Evolutionary conservation across 2,329 filamentous ascomycete genomes (phyloP), one percentile per base, ranked within the genome.

Genomic region (Fusarium sp.): DNA sequence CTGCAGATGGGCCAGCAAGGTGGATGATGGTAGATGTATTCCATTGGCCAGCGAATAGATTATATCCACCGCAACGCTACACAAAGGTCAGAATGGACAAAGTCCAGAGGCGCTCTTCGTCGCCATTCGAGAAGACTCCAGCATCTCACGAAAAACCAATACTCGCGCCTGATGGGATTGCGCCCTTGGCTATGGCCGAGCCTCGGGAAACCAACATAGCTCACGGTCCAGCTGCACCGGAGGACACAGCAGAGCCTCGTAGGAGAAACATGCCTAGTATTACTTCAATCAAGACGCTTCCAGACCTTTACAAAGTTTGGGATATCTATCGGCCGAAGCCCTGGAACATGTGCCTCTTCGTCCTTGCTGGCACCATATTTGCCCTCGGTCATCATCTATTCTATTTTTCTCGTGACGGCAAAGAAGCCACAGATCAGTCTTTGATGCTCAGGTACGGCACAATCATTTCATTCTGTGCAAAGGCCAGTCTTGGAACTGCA

Each of bases 371-470:
- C 2, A 9, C 19, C 0, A 6, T 6, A 0, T 53, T 62, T 6
- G 54, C 53, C 0, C 6, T 50, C 0, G 47, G 64, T 0, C 45
- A 67, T 11, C 42, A 68, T 41, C 6, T 50, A 1, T 54, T 60
- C 12, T 63, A 60, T 6, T 6, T 36, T 0, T 12, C 4, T 0
- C 39, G 63, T 0, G 22, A 60, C 2, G 41, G n/a, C 0, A 10
- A 35, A 15, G 15, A 45, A 0, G 53, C 51, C 0, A 12, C 3
- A 0, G 25, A 41, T 3, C 57, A 60, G 11, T 49, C 39, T 0
- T 5, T 13, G 1, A 61, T 57, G 56, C 29, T 53, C 5, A 40
- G 56, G 1, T 64, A 61, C 3, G 53, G 62, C 0, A 64, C 38
- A 1, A 22, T 36, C 3, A 38, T 54, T 6, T 12, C 48, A 1